Evolutionary conservation across 306 rosid genomes (phyloP).

Genomic region (Cucurbita ficifolia): DNA sequence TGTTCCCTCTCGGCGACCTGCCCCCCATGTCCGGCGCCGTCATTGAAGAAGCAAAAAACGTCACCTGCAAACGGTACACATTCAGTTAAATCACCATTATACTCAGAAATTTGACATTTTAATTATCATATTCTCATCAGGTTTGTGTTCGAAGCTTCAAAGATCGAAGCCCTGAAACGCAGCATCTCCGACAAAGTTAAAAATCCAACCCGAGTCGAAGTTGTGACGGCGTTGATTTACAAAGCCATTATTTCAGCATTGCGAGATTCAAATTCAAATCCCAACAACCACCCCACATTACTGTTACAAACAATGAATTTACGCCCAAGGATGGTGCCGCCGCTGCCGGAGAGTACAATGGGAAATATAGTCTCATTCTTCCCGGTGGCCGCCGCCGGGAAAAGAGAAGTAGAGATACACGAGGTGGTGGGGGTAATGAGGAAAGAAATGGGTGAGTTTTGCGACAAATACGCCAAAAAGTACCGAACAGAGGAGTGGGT

Average conservation of each 20-base stretch:
- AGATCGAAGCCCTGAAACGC: slow-evolving; percentile 14
- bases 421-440: slow-evolving; percentile 11
- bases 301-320: slow-evolving; percentile 18
- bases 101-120: too few relatives aligned
- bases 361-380: slow-evolving; percentile 19
- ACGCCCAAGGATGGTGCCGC: slow-evolving; percentile 18
- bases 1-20: neutral
- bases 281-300: neutral
- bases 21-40: slow-evolving; percentile 3
- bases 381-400: neutral
- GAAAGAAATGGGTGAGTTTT: slow-evolving; percentile 1
- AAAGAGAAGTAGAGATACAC: slow-evolving; percentile 5
- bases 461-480: neutral
- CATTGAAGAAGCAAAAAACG: neutral
- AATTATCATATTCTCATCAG: neutral
- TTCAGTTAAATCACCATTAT: neutral
- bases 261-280: neutral
- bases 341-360: slow-evolving; percentile 9
- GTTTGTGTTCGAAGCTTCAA: slow-evolving; percentile 12
- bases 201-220: slow-evolving; percentile 20
- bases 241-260: slow-evolving; percentile 14
- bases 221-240: slow-evolving; percentile 21
- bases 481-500: slow-evolving; percentile 4
- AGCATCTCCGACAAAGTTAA: neutral
- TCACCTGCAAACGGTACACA: neutral